Evolutionary conservation across 768 basidiomycete genomes (phyloP), one percentile per base, ranked within the genome.

Genomic region (Suillus paluster): DNA sequence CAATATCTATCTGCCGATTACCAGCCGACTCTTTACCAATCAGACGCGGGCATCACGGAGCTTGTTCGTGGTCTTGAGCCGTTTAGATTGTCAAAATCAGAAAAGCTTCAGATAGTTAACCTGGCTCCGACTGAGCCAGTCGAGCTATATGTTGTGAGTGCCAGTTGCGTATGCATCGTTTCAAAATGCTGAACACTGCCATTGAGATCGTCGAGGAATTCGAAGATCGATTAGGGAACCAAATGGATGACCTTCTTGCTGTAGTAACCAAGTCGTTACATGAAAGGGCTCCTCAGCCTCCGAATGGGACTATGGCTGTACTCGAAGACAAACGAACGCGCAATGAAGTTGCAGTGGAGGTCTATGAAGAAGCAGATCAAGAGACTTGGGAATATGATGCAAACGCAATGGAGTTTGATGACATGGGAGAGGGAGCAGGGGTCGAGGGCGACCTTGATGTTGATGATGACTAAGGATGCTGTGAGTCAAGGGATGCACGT

Each of bases 91-190:
- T 96, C 95, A 1, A 97, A 96, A 68, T 86, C 91, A 3, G 96
- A 98, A 80, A 95, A 95, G 70, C 81, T 97, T 4, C 94, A 96
- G 70, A 83, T 97, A 39, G 88, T 94, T n/a, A 97, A 98, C 70
- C 81, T 97, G 6, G 90, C 89, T 1, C 96, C 96, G 2, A 88
- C 86, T 8, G 82, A 87, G 52, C 80, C 87, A 0, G 93, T 97
- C 27, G 93, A 95, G 72, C 85, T 97, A 27, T 96, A 97, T 70
- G 90, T 93, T 60, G 95, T 96, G 66, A 50, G 93, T 83, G 33
- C 39, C 17, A 36, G 21, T 1, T 46, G 17, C 33, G 5, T 62
- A 8, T 54, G 4, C 10, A 4, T 34, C 53, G 3, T 50, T 19
- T 12, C 25, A 46, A 19, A 45, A 41, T 39, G 21, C 34, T 59